Percentiles rank a stretch among this genome's conserved stretches.
Evolutionary conservation across 2,329 filamentous ascomycete genomes (phyloP).

Genomic region (Neocatenulostroma microsporum): DNA sequence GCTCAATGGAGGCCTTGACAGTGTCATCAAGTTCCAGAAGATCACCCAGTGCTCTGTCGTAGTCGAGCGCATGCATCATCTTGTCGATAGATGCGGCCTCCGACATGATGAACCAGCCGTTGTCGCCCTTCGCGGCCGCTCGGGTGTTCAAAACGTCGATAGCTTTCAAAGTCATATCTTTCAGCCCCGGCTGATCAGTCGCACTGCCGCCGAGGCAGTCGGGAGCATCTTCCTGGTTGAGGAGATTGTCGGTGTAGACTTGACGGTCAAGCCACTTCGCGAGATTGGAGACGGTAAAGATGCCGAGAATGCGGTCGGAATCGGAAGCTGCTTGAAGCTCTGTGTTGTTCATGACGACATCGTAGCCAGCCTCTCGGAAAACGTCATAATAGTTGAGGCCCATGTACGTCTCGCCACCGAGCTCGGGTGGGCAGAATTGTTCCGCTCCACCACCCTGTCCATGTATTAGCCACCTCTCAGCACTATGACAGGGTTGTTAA

Average conservation of each 20-base stretch:
- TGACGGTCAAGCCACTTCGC: slow-evolving; percentile 84
- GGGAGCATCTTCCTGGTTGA: slow-evolving; percentile 59
- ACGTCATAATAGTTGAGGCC: slow-evolving; percentile 65
- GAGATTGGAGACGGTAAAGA: slow-evolving; percentile 68
- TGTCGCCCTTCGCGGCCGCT: slow-evolving; percentile 45
- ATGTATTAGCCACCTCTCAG: too few species aligned
- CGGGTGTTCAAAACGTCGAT: slow-evolving; percentile 65
- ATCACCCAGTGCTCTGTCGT: slow-evolving; percentile 76
- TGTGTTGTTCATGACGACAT: slow-evolving; percentile 66
- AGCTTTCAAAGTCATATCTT: slow-evolving; percentile 84
- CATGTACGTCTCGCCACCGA: slow-evolving; percentile 56
- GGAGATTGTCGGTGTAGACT: slow-evolving; percentile 64
- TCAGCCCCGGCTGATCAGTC: slow-evolving; percentile 70
- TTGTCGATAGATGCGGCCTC: slow-evolving; percentile 83
- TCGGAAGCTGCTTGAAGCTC: slow-evolving; percentile 53
- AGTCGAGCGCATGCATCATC: slow-evolving; percentile 80
- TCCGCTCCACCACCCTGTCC: slow-evolving; percentile 68
- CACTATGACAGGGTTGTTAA: too few species aligned
- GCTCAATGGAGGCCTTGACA: slow-evolving; percentile 63
- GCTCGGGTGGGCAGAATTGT: slow-evolving; percentile 55
- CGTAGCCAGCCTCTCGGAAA: slow-evolving; percentile 66
- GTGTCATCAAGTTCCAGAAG: slow-evolving; percentile 82
- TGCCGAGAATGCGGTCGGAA: slow-evolving; percentile 60
- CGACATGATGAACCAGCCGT: slow-evolving; percentile 82
- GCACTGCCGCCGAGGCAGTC: slow-evolving; percentile 57